phyloP scores from a whole-genome alignment of 768 basidiomycete species.

The Suillus americanus region DNA sequence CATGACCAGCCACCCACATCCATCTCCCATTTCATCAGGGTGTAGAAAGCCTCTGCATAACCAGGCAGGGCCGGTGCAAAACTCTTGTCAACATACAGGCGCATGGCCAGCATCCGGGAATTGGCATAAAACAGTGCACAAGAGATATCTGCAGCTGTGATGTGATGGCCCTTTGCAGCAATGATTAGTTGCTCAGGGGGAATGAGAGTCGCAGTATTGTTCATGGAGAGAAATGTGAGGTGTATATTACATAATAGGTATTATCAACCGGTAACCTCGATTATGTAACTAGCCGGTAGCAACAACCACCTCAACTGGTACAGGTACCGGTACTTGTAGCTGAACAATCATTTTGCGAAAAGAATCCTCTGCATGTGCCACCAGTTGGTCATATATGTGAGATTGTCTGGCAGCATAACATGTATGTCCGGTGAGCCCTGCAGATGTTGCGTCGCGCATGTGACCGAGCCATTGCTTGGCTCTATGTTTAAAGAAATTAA shows the following conservation, averaged over 20 bases:
- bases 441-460: not conserved
- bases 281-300: too few relatives aligned
- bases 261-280: too few relatives aligned
- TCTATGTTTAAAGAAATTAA: not conserved
- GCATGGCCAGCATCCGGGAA: not conserved
- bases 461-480: not conserved
- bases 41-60: not conserved
- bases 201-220: too few relatives aligned
- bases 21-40: not conserved
- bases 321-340: too few relatives aligned
- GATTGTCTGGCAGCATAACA: not conserved
- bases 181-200: too few relatives aligned
- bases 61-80: not conserved
- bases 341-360: not conserved
- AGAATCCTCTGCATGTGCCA: not conserved
- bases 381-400: not conserved
- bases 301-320: too few relatives aligned
- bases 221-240: too few relatives aligned
- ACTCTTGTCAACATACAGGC: not conserved
- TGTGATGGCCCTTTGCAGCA: not conserved
- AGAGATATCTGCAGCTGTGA: not conserved
- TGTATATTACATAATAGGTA: too few relatives aligned
- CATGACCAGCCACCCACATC: not conserved
- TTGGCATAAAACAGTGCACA: not conserved
- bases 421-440: not conserved